Percentiles rank a stretch among this genome's conserved stretches.
Conservation (phyloP, 805 yeast genomes). For the Maudiozyma turicensis region DNA sequence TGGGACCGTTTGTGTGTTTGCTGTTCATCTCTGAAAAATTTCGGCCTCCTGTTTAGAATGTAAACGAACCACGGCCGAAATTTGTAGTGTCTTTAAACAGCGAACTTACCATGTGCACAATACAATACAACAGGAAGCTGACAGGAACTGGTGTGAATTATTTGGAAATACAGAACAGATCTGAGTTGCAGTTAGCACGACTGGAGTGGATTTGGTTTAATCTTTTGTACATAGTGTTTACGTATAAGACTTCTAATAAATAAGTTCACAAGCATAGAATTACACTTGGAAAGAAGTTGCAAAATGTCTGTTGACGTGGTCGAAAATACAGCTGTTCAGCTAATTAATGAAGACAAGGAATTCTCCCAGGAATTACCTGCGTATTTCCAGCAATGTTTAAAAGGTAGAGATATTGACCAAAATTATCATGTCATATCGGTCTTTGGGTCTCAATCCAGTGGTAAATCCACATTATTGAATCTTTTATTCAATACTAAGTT, state of each 20-base stretch:
- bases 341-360: conserved; percentile 43
- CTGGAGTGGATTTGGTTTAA: no score
- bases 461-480: conserved; percentile 87
- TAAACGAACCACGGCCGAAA: no score
- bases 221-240: no score
- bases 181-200: no score
- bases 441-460: conserved; percentile 95
- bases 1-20: no score
- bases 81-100: no score
- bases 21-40: no score
- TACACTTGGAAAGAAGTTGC: background rate
- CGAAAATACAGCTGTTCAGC: conserved; percentile 34
- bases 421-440: conserved; percentile 88
- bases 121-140: no score
- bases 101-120: no score
- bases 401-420: conserved; percentile 40
- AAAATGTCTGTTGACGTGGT: conserved; percentile 1
- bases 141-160: no score
- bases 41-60: no score
- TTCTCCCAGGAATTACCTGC: conserved; percentile 29
- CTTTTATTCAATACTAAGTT: conserved; percentile 76
- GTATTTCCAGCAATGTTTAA: conserved; percentile 17
- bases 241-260: background rate
- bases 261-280: background rate
- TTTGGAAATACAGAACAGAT: no score